Evolutionary conservation across 768 basidiomycete genomes (phyloP).

Genomic region (Tricholoma hemisulphureum): DNA sequence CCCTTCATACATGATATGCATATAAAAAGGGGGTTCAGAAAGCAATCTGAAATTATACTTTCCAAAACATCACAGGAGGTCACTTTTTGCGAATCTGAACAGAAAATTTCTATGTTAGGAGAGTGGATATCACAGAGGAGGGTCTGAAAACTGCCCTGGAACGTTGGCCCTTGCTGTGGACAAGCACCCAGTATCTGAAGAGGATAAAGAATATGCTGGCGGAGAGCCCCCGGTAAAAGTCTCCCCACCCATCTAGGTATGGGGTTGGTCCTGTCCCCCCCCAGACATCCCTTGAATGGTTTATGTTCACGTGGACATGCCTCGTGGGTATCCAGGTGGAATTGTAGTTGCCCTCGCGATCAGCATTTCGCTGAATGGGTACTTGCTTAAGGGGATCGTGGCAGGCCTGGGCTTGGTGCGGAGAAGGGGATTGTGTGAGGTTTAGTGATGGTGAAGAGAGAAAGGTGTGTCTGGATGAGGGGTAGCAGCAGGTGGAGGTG

Average conservation of each 20-base stretch:
- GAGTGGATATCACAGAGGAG: conserved; percentile 70
- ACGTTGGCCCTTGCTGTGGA: conserved; percentile 54
- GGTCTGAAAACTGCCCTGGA: conserved; percentile 58
- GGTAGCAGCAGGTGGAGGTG: neutral
- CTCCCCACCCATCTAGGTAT: conserved; percentile 57
- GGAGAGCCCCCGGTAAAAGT: conserved; percentile 54
- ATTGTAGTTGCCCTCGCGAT: conserved; percentile 86
- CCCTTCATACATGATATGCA: no score
- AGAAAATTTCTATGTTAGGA: no score
- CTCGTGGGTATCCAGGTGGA: conserved; percentile 96
- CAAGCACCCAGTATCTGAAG: conserved; percentile 8
- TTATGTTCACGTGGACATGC: conserved; percentile 87
- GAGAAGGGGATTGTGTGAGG: conserved; percentile 21
- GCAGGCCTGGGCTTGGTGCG: conserved; percentile 38
- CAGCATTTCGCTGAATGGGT: conserved; percentile 89
- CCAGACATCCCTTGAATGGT: conserved; percentile 66
- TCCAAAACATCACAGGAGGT: no score
- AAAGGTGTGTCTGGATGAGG: conserved; percentile 5
- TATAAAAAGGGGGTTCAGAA: no score
- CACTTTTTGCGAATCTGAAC: no score
- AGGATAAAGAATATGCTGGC: conserved; percentile 8
- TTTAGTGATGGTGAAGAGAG: conserved; percentile 19
- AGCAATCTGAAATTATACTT: no score
- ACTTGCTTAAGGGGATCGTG: conserved; percentile 83
- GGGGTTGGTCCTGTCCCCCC: conserved; percentile 47